Conservation (phyloP, 768 basidiomycete genomes). For the Russula griseocarnosa region DNA sequence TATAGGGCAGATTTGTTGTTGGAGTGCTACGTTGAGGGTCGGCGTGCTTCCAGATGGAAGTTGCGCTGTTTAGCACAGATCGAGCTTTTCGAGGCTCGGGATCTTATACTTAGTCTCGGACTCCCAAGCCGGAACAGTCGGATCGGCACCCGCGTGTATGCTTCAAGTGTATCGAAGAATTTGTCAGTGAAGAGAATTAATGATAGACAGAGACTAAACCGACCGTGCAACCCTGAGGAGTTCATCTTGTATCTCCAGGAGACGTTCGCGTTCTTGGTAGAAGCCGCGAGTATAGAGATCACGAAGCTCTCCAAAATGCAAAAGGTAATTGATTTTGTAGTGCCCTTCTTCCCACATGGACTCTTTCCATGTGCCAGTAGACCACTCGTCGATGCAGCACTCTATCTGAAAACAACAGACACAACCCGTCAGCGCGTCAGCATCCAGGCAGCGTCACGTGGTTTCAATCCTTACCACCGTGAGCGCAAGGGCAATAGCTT, state of each 20-base stretch:
- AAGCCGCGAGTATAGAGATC: background rate
- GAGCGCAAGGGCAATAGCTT: slow-evolving; percentile 8
- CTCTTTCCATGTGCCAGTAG: background rate
- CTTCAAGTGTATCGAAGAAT: background rate
- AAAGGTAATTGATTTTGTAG: background rate
- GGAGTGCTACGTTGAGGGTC: too few relatives aligned
- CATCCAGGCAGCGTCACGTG: background rate
- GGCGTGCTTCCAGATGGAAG: too few relatives aligned
- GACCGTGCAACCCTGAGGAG: slow-evolving; percentile 7
- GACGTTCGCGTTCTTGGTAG: too few relatives aligned
- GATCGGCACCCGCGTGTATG: slow-evolving; percentile 5
- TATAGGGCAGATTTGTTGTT: too few relatives aligned
- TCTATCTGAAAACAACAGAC: slow-evolving; percentile 4
- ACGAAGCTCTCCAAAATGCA: slow-evolving; percentile 9
- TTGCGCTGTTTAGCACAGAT: too few relatives aligned
- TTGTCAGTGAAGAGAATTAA: background rate
- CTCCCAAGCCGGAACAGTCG: too few relatives aligned
- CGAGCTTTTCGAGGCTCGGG: too few relatives aligned
- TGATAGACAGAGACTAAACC: background rate
- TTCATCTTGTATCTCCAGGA: background rate
- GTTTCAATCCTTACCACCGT: slow-evolving; percentile 9
- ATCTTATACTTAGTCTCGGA: too few relatives aligned
- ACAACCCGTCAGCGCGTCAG: background rate
- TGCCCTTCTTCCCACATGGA: background rate
- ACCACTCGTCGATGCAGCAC: slow-evolving; percentile 18